Evolutionary conservation across 768 basidiomycete genomes (phyloP), one percentile per base, ranked within the genome.

Genomic region (Macrolepiota dolichaula): DNA sequence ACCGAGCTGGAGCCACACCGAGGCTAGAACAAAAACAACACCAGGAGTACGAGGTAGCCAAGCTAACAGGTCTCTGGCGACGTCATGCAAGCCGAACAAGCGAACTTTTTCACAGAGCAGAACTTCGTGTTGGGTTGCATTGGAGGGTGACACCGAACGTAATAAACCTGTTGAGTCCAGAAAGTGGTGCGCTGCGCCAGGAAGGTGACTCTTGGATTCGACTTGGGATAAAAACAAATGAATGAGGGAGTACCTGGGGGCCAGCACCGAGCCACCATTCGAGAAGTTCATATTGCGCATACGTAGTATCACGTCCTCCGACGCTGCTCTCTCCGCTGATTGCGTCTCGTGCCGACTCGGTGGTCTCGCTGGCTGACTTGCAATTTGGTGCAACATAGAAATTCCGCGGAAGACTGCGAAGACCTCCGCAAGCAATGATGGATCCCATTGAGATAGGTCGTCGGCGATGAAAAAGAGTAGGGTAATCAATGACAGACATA

Each of bases 41-140:
- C 84, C 91, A 27, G 94, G 85, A 15, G 89, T 89, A 51, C 87
- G 77, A 11, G 94, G 94, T 27, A 95, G 81, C 85, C 90, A 90
- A 24, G 85, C 84, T 50, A 92, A 74, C 58, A 91, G 76, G 62
- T 89, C 87, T 53, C 81, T 73, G 1, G 90, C 80, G 37, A 83
- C 77, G 61, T 83, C 79, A 60, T 79, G 76, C 67, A 89, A 87
- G 15, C 87, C 88, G 55, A 90, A 74, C 1, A 75, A 70, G 38
- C 90, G 79, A 49, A 96, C 79, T 29, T 78, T 75, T 63, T 93
- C 86, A 67, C 89, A 91, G 67, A 94, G 87, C 47, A 81, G 66
- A 32, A 89, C 83, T 71, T 96, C 95, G 51, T 77, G 80, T 64
- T 81, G 76, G 6, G 87, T 86, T 11, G 86, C 85, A 63, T 83